Evolutionary conservation across 306 rosid genomes (phyloP).

Genomic region (Glycine tomentella): DNA sequence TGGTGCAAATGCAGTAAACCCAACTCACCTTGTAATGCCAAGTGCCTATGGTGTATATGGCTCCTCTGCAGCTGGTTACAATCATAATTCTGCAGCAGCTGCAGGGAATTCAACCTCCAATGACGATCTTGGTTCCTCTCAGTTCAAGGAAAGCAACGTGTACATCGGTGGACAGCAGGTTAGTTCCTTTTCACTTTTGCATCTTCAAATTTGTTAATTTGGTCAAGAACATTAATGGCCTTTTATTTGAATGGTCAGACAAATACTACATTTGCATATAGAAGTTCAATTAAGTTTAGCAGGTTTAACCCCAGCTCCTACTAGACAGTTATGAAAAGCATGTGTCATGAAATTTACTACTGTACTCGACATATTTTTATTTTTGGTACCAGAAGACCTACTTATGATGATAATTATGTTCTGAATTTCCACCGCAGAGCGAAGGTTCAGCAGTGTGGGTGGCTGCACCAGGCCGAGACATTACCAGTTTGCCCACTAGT

Average conservation of each 20-base stretch:
- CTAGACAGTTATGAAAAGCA: conserved; percentile 24
- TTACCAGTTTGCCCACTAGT: conserved; percentile 75
- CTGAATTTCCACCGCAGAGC: conserved; percentile 62
- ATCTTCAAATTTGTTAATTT: conserved; percentile 36
- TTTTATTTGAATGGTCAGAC: neutral
- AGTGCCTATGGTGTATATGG: conserved; percentile 86
- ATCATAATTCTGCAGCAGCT: conserved; percentile 73
- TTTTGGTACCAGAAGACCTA: neutral
- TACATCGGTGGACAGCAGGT: conserved; percentile 96
- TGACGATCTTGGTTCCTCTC: conserved; percentile 84
- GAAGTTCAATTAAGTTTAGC: conserved; percentile 29
- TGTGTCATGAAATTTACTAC: neutral
- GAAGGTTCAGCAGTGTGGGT: conserved; percentile 96
- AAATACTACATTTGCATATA: neutral
- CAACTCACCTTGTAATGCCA: conserved; percentile 81
- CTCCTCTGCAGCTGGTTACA: conserved; percentile 80
- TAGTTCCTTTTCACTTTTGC: conserved; percentile 41
- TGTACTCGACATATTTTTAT: neutral
- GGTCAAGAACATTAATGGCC: conserved; percentile 14
- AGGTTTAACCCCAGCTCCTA: conserved; percentile 2
- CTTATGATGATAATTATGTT: conserved; percentile 29
- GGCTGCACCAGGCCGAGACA: conserved; percentile 92
- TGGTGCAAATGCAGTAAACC: conserved; percentile 73
- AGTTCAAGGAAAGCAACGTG: conserved; percentile 85
- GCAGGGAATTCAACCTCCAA: conserved; percentile 74